Evolutionary conservation across 1,284 basidiomycete genomes (phyloP).

Genomic region (Coriolopsis trogii): DNA sequence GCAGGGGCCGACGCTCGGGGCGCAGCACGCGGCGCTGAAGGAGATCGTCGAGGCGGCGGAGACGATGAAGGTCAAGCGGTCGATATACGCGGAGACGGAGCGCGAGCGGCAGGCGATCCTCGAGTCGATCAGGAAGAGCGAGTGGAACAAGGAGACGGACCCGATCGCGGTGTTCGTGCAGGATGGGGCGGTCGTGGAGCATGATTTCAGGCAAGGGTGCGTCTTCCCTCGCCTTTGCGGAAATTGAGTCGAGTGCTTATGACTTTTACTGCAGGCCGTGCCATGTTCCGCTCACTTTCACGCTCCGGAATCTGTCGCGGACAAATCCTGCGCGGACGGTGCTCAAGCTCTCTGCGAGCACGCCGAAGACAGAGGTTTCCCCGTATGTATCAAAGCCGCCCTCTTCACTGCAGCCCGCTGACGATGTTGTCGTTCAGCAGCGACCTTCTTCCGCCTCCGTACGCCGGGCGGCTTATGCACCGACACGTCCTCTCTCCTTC

Average conservation of each 20-base stretch:
- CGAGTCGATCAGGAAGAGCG: constrained; percentile 64
- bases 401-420: not conserved
- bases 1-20: constrained; percentile 66
- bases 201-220: constrained; percentile 73
- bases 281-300: constrained; percentile 55
- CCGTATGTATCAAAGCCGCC: not conserved
- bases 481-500: constrained; percentile 58
- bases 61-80: constrained; percentile 69
- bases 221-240: constrained; percentile 27
- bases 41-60: constrained; percentile 59
- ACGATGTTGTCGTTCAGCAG: constrained; percentile 30
- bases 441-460: constrained; percentile 50
- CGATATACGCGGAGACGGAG: constrained; percentile 89
- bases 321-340: constrained; percentile 57
- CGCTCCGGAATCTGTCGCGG: constrained; percentile 70
- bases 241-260: not conserved
- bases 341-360: constrained; percentile 47
- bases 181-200: constrained; percentile 44
- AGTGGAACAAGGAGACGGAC: constrained; percentile 81
- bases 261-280: constrained; percentile 49
- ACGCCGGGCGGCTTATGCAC: constrained; percentile 62
- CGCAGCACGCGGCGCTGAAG: constrained; percentile 64
- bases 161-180: constrained; percentile 60
- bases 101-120: constrained; percentile 71
- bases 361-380: constrained; percentile 21